These are phyloP conservation scores for Ceratocystis diversiconidia DNA, from an alignment of 2,329 filamentous ascomycete species.

Conservation along the genomic window DNA sequence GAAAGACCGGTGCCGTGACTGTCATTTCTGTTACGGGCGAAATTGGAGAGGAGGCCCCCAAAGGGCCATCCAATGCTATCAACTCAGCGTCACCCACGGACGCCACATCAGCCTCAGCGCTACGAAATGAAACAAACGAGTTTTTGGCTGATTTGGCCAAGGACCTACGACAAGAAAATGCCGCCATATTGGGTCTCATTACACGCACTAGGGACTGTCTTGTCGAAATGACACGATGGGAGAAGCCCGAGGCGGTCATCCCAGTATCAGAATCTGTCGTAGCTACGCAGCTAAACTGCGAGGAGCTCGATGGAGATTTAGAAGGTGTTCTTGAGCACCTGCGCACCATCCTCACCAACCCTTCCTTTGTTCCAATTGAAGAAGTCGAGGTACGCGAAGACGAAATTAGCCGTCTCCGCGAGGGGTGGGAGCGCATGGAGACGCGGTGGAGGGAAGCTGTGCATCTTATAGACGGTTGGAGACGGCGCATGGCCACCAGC, in stretches of 20 bases:
- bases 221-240: conserved; percentile 51
- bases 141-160: conserved; percentile 78
- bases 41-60: conserved; percentile 32
- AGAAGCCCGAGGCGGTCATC: conserved; percentile 25
- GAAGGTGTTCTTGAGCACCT: conserved; percentile 68
- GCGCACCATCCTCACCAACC: conserved; percentile 74
- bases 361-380: conserved; percentile 88
- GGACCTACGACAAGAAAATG: conserved; percentile 81
- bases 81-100: background rate
- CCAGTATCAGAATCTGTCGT: background rate
- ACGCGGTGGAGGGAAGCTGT: conserved; percentile 79
- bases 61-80: conserved; percentile 20
- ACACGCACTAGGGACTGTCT: conserved; percentile 57
- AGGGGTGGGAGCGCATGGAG: conserved; percentile 91
- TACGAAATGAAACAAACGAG: conserved; percentile 77
- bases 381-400: conserved; percentile 88
- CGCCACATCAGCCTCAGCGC: conserved; percentile 23
- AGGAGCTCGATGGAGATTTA: conserved; percentile 63
- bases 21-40: conserved; percentile 45
- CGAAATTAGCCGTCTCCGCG: conserved; percentile 68
- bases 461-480: conserved; percentile 82
- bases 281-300: conserved; percentile 29
- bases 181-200: conserved; percentile 59
- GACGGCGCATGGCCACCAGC: conserved; percentile 59
- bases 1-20: conserved; percentile 39